Base-by-base conservation (phyloP, 2,329 filamentous ascomycete genomes). In the Sporothrix humicola region DNA sequence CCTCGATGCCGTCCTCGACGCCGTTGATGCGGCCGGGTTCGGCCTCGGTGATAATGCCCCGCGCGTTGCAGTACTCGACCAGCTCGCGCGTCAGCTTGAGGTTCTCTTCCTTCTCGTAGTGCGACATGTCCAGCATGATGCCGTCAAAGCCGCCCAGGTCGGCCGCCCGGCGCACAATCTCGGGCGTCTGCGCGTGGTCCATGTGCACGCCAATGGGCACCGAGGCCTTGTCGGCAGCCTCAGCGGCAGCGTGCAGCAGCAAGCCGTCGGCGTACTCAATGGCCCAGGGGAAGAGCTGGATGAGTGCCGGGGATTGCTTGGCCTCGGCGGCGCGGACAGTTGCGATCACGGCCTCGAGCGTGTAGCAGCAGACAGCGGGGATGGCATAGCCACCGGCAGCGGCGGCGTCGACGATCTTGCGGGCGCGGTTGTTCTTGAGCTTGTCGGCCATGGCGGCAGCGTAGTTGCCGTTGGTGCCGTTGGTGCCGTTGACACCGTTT, bases 281-380 rank as follows among this genome's bases (percentile, higher is more conserved):
- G 0, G 91, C 90, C 91, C 91, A 93, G 26, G 91, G 91, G 81
- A 93, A 93, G 76, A 93, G 87, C 37, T 92, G 88, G 77, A 93
- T 88, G 84, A 93, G 92, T 73, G 90, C 86, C 0, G 91, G 91
- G 0, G 90, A 91, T 65, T 84, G 84, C 75, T 90, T 90, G 42
- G 87, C 85, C 82, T 93, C 91, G 74, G 91, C 91, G 12, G 91
- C 91, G 77, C 87, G 87, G 65, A 93, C 89, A 2, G 89, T 85
- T 37, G 83, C 82, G 0, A 88, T 78, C 3, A 83, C 82, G 10
- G 85, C 86, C 77, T 88, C 86, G 23, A 87, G 78, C 71, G 88
- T 88, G 71, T 82, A 81, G 54, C 83, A 83, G 74, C 84, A 86
- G 73, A 84, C 89, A 75, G 85, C 87, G 2, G 88, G 85, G 37